Evolutionary conservation across 257 asterid species (phyloP).

Genomic region (Penstemon barbatus): DNA sequence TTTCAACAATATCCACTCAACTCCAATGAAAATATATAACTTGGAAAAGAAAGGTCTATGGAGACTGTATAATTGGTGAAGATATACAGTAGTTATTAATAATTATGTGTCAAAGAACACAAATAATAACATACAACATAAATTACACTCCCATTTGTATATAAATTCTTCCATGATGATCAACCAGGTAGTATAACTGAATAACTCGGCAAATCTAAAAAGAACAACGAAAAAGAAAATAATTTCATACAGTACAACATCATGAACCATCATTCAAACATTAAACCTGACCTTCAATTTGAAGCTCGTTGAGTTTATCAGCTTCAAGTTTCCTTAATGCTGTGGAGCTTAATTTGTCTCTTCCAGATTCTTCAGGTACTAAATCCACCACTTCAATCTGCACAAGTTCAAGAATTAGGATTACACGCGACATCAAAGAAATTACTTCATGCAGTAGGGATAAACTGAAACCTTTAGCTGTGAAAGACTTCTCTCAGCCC

Average conservation of each 20-base stretch:
- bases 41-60: too few species aligned
- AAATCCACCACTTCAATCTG: conserved; percentile 88
- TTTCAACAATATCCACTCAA: too few species aligned
- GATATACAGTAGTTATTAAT: background rate
- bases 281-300: conserved; percentile 36
- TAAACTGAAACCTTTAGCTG: conserved; percentile 56
- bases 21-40: too few species aligned
- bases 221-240: background rate
- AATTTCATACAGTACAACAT: background rate
- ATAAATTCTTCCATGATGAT: conserved; percentile 2
- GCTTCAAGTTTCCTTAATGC: conserved; percentile 75
- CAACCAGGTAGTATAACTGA: conserved; percentile 9
- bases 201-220: conserved; percentile 25
- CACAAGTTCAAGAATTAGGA: conserved; percentile 15
- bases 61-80: too few species aligned
- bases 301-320: conserved; percentile 46
- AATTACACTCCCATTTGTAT: conserved; percentile 9
- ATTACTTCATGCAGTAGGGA: conserved; percentile 5
- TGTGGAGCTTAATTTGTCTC: conserved; percentile 76
- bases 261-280: background rate
- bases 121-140: conserved; percentile 2
- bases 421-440: background rate
- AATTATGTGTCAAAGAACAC: background rate
- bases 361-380: conserved; percentile 65
- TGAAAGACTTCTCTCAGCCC: conserved; percentile 77